Conservation (phyloP, 129 eudicot species). For the Flaveria ramosissima region DNA sequence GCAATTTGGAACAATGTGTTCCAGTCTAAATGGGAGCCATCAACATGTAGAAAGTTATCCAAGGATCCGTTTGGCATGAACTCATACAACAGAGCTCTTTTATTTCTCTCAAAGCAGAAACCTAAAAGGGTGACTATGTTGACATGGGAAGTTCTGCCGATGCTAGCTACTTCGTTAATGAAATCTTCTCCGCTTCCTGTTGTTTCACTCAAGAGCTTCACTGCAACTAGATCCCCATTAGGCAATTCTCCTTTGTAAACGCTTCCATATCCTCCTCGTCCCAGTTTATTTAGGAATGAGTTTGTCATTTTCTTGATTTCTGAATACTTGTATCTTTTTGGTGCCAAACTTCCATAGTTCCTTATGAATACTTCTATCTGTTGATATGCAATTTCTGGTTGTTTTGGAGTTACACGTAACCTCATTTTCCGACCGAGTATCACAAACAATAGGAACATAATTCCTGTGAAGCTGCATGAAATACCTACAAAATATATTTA, state of each 20-base stretch:
- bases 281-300: slow-evolving; percentile 20
- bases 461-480: slow-evolving; percentile 15
- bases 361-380: not conserved
- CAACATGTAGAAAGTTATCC: slow-evolving; percentile 22
- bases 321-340: slow-evolving; percentile 26
- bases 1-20: slow-evolving; percentile 24
- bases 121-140: slow-evolving; percentile 32
- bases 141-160: slow-evolving; percentile 31
- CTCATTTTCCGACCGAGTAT: not conserved
- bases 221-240: slow-evolving; percentile 29
- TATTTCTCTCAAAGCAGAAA: slow-evolving; percentile 25
- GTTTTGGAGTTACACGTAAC: not conserved
- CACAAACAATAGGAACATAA: slow-evolving; percentile 14
- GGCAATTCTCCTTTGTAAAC: slow-evolving; percentile 26
- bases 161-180: slow-evolving; percentile 31
- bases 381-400: not conserved
- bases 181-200: slow-evolving; percentile 28
- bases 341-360: slow-evolving; percentile 10
- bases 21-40: slow-evolving; percentile 5
- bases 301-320: slow-evolving; percentile 30
- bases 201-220: slow-evolving; percentile 20
- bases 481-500: slow-evolving; percentile 10
- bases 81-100: slow-evolving; percentile 16
- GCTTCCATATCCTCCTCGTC: slow-evolving; percentile 24
- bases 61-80: slow-evolving; percentile 32